A percentile compares a stretch with the other conserved stretches of the same genome.
phyloP scores from a whole-genome alignment of 2,329 filamentous ascomycete species.

The Curvularia lunata region DNA sequence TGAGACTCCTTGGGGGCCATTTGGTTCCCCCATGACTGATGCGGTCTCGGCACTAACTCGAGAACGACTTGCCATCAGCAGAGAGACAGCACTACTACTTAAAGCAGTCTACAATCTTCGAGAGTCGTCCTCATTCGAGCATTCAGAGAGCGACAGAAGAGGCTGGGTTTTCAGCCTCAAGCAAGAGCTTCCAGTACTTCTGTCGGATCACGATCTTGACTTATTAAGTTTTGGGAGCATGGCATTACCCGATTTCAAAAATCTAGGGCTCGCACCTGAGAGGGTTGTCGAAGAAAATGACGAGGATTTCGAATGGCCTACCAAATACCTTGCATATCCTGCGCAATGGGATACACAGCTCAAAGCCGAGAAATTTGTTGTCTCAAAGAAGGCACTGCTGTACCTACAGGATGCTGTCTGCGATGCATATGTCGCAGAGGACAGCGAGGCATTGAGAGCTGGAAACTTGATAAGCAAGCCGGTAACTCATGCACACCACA shows the following conservation, averaged over 20 bases:
- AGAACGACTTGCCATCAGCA: conserved; percentile 39
- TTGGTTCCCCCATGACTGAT: conserved; percentile 21
- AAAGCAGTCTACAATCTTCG: conserved; percentile 23
- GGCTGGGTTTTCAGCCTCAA: conserved; percentile 43
- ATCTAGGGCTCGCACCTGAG: conserved; percentile 45
- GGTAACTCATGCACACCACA: conserved; percentile 25
- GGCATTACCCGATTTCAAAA: conserved; percentile 33
- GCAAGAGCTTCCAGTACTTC: conserved; percentile 56
- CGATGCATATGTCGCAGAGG: conserved; percentile 27
- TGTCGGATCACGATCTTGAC: conserved; percentile 55
- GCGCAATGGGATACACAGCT: conserved; percentile 27
- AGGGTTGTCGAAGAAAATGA: conserved; percentile 50
- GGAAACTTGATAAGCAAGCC: conserved; percentile 24
- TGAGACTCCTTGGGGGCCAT: conserved; percentile 30
- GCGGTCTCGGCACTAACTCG: conserved; percentile 25
- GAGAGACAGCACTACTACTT: conserved; percentile 39
- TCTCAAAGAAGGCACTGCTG: conserved; percentile 44
- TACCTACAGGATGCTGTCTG: conserved; percentile 48
- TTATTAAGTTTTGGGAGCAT: conserved; percentile 47
- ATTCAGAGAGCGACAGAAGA: conserved; percentile 14
- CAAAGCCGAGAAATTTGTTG: conserved; percentile 48
- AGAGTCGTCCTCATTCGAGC: not conserved
- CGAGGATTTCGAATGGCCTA: conserved; percentile 53
- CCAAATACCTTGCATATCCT: conserved; percentile 40
- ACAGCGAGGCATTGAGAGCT: conserved; percentile 30